Evolutionary conservation across 129 eudicot genomes (phyloP).

Genomic region (Helianthus tuberosus): DNA sequence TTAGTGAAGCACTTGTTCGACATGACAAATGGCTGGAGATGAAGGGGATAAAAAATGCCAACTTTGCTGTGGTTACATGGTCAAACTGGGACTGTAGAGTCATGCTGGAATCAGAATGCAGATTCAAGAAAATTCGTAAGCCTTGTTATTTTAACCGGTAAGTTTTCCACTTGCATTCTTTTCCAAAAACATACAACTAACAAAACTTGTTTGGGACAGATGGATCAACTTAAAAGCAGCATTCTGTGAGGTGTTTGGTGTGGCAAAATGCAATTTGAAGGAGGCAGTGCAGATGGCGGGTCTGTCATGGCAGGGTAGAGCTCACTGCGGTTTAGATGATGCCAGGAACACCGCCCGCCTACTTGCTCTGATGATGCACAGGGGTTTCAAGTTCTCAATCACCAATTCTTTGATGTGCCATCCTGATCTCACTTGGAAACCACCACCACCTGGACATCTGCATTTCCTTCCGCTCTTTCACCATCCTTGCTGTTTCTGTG

Average conservation of each 20-base stretch:
- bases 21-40: slow-evolving; percentile 95
- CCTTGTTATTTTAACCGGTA: slow-evolving; percentile 92
- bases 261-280: too few relatives aligned
- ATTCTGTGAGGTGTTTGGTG: slow-evolving; percentile 24
- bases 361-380: slow-evolving; percentile 73
- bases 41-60: slow-evolving; percentile 78
- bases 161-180: slow-evolving; percentile 9
- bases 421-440: slow-evolving; percentile 42
- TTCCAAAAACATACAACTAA: background rate
- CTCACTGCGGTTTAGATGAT: slow-evolving; percentile 58
- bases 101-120: slow-evolving; percentile 97
- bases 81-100: slow-evolving; percentile 97
- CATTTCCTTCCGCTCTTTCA: slow-evolving; percentile 29
- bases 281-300: too few relatives aligned
- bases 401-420: slow-evolving; percentile 57
- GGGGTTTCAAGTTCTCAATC: slow-evolving; percentile 78
- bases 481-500: slow-evolving; percentile 68
- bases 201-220: slow-evolving; percentile 36
- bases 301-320: slow-evolving; percentile 25
- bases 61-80: slow-evolving; percentile 99
- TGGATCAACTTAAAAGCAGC: slow-evolving; percentile 95
- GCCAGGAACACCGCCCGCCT: slow-evolving; percentile 94
- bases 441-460: slow-evolving; percentile 34
- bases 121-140: slow-evolving; percentile 80
- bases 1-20: slow-evolving; percentile 78